Percentiles rank a stretch among this genome's conserved stretches.
Conservation (phyloP, 352 stramenopile genomes). For the Globisporangium middletonii region DNA sequence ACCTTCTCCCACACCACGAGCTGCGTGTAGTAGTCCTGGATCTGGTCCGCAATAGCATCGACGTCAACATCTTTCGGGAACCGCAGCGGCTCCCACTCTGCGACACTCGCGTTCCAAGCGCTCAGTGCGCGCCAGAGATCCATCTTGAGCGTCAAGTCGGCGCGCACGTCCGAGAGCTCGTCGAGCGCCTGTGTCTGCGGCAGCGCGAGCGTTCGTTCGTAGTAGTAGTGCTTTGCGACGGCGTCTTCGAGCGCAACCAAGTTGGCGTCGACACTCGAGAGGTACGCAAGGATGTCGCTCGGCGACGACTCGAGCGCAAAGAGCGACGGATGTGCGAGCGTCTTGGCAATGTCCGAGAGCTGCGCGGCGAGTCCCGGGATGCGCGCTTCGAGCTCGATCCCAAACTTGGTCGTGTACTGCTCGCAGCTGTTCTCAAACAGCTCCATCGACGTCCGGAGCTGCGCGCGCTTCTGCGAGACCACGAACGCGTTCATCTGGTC, state of each 20-base stretch:
- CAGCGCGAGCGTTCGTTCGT: slow-evolving; percentile 52
- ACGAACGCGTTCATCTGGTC: slow-evolving; percentile 76
- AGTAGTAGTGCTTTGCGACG: slow-evolving; percentile 34
- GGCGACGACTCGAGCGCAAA: slow-evolving; percentile 47
- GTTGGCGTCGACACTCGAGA: slow-evolving; percentile 28
- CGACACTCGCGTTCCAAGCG: slow-evolving; percentile 53
- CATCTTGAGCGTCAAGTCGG: slow-evolving; percentile 74
- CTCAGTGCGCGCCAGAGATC: slow-evolving; percentile 70
- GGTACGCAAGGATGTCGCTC: slow-evolving; percentile 39
- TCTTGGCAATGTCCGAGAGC: slow-evolving; percentile 23
- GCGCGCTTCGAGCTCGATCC: slow-evolving; percentile 56
- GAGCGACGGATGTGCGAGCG: slow-evolving; percentile 28
- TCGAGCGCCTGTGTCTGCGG: slow-evolving; percentile 74
- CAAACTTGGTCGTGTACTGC: slow-evolving; percentile 72
- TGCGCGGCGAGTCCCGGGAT: slow-evolving; percentile 35
- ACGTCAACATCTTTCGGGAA: slow-evolving; percentile 75
- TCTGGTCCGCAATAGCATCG: slow-evolving; percentile 49
- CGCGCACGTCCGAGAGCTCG: slow-evolving; percentile 57
- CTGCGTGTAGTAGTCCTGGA: slow-evolving; percentile 51
- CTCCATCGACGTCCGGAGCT: slow-evolving; percentile 73
- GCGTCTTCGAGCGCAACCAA: slow-evolving; percentile 27
- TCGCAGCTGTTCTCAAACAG: slow-evolving; percentile 65
- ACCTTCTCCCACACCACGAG: slow-evolving; percentile 46
- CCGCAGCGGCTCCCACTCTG: slow-evolving; percentile 35
- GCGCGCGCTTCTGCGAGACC: slow-evolving; percentile 62